Evolutionary conservation across 768 basidiomycete species (phyloP).

Genomic region (Naganishia randhawae): DNA sequence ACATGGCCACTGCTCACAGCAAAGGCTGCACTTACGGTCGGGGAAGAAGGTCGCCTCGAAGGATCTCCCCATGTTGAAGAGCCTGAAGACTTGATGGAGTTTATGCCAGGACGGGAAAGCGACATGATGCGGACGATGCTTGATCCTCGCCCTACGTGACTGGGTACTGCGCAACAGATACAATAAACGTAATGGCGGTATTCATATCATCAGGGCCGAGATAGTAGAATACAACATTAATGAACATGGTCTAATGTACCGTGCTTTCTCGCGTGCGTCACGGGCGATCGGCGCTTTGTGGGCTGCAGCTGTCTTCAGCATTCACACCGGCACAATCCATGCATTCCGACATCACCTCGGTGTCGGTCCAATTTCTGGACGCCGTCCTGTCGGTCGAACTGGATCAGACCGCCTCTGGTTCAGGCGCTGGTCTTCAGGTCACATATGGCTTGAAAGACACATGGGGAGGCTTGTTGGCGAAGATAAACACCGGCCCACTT

Average conservation of each 20-base stretch:
- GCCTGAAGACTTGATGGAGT: neutral
- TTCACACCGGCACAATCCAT: no score
- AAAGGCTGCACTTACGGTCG: conserved; percentile 36
- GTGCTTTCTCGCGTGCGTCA: no score
- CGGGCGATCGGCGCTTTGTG: no score
- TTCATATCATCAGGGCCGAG: no score
- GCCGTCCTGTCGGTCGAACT: neutral
- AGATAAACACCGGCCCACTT: neutral
- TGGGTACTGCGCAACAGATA: neutral
- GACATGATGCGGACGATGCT: neutral
- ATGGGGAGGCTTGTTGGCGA: neutral
- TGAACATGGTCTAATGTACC: no score
- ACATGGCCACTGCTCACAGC: neutral
- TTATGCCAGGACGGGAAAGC: conserved; percentile 3
- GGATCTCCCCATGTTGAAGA: conserved; percentile 14
- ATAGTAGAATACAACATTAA: no score
- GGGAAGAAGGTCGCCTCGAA: conserved; percentile 38
- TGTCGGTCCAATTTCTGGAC: no score
- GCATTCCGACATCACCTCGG: no score
- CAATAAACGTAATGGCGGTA: neutral
- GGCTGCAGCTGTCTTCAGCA: no score
- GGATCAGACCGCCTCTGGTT: neutral
- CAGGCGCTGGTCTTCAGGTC: neutral
- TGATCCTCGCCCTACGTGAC: neutral
- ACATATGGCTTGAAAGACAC: neutral